Evolutionary conservation across 2,329 filamentous ascomycete genomes (phyloP).

Genomic region (Lachnellula occidentalis): DNA sequence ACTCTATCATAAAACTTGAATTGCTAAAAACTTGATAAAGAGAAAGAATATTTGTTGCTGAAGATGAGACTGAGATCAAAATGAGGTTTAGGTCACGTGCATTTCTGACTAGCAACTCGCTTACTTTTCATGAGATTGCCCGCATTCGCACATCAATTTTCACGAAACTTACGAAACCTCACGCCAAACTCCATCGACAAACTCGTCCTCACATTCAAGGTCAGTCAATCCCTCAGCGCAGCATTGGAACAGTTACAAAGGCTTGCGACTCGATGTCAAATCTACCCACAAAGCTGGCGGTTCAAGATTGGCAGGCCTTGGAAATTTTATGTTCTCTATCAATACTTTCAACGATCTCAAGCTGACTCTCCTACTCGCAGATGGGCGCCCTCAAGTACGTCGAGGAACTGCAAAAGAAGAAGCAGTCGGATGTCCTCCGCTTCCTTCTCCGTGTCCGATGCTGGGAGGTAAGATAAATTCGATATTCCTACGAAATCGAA

Average conservation of each 20-base stretch:
- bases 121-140: background rate
- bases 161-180: background rate
- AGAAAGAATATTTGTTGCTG: no score
- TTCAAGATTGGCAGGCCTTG: slow-evolving; percentile 3
- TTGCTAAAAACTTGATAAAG: no score
- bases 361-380: slow-evolving; percentile 1
- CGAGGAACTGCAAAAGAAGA: slow-evolving; percentile 99
- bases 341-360: background rate
- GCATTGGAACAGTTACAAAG: background rate
- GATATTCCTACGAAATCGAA: slow-evolving; percentile 25
- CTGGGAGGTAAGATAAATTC: slow-evolving; percentile 85
- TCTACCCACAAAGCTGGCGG: background rate
- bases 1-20: no score
- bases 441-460: slow-evolving; percentile 99
- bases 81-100: no score
- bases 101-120: no score
- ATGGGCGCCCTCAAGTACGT: slow-evolving; percentile 99
- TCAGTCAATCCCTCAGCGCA: background rate
- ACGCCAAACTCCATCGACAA: background rate
- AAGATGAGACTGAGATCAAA: no score
- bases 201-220: background rate
- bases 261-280: background rate
- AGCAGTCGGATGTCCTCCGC: slow-evolving; percentile 99
- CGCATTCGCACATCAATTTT: background rate
- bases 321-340: slow-evolving; percentile 1